Evolutionary conservation across 2,329 filamentous ascomycete species (phyloP), one percentile per base, ranked within the genome.

Genomic region (Calonectria hawksworthii): DNA sequence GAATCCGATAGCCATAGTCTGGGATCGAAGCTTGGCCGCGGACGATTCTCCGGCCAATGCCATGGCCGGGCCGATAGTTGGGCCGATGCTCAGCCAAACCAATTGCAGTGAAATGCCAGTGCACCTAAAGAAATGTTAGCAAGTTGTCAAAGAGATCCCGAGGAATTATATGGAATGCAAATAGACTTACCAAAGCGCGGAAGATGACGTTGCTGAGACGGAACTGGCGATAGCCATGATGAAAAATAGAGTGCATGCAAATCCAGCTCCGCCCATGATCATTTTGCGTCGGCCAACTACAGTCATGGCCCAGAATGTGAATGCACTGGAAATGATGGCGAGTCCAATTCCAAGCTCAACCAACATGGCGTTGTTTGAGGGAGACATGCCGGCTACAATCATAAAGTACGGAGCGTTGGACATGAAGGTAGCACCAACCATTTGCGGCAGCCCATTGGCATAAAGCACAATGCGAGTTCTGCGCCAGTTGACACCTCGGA

Each of bases 341-440:
- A 73, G 23, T 9, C 63, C 54, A 36, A 59, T 50, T 9, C 71
- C 65, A n/a, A 73, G 18, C 34, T 69, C 38, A 7, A 69, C 44
- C 18, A 73, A 34, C 71, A 73, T 64, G 1, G 47, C 54, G 13
- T 41, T 32, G 28, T 34, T 51, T 1, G 52, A 50, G 6, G 64
- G 41, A 8, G 47, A 56, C 54, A 66, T 61, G 16, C 72, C 72
- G 23, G 68, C 72, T 16, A 67, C 34, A 28, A 56, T 52, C 50
- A 74, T 59, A 28, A 66, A 74, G 32, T 74, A 74, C 2, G 61
- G 26, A 18, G 59, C 68, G 13, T 74, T 66, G 26, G 59, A 32
- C 26, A 67, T 47, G 59, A 74, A 67, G 6, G 61, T 61, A 6
- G 52, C 32, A 4, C 72, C 72, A 16, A 64, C 3, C 21, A 74